These are phyloP conservation scores for Drosera spatulata DNA, from an alignment of 179 eudicot species.

Conservation along the genomic window DNA sequence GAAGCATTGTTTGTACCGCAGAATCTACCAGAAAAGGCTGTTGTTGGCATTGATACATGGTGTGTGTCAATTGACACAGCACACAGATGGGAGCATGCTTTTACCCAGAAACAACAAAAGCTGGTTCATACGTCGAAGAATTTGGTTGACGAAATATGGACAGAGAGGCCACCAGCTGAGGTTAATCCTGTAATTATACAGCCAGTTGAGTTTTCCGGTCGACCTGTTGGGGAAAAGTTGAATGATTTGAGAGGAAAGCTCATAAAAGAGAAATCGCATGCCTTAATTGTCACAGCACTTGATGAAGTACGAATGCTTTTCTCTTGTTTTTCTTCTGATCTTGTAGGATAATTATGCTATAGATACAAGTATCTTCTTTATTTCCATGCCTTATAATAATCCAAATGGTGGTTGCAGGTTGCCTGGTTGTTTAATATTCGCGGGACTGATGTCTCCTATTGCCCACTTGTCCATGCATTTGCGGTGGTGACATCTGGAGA, in stretches of 20 bases:
- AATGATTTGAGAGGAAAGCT: conserved; percentile 66
- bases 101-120: conserved; percentile 68
- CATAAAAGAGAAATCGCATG: conserved; percentile 50
- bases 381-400: no score
- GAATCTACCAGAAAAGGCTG: conserved; percentile 74
- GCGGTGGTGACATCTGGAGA: conserved; percentile 65
- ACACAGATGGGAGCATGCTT: conserved; percentile 78
- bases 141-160: conserved; percentile 90
- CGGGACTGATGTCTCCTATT: conserved; percentile 81
- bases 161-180: conserved; percentile 52
- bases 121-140: conserved; percentile 56
- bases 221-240: conserved; percentile 71
- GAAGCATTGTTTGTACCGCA: conserved; percentile 12
- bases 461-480: conserved; percentile 92
- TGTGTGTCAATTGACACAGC: conserved; percentile 94
- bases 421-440: conserved; percentile 95
- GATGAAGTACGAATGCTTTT: conserved; percentile 54
- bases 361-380: no score
- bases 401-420: conserved; percentile 37
- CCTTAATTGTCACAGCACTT: conserved; percentile 60
- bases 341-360: neutral
- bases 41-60: conserved; percentile 88
- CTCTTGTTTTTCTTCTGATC: neutral
- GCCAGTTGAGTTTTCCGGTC: conserved; percentile 67
- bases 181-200: conserved; percentile 62